phyloP scores from a whole-genome alignment of 148 eudicot species.

The Cornus suecica region DNA sequence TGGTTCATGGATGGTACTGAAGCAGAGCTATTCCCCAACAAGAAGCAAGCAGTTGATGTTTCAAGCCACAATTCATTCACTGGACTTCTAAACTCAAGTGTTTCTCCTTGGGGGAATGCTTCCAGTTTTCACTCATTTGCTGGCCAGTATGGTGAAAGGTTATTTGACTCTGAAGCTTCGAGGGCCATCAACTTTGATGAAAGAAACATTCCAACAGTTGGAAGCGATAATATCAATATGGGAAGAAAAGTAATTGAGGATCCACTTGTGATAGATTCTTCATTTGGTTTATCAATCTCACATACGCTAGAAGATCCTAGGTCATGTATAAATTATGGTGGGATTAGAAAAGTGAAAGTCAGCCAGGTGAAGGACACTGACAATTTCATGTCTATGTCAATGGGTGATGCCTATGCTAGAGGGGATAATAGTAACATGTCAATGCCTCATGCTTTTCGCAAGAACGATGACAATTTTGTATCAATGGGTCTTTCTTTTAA shows the following conservation, averaged over 20 bases:
- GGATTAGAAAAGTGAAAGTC: slow-evolving; percentile 66
- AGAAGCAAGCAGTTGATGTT: slow-evolving; percentile 68
- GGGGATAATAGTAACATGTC: slow-evolving; percentile 32
- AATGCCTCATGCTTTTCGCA: slow-evolving; percentile 28
- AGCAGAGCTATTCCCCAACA: slow-evolving; percentile 48
- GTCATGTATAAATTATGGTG: slow-evolving; percentile 42
- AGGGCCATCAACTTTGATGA: slow-evolving; percentile 40
- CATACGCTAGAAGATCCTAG: slow-evolving; percentile 44
- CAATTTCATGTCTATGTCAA: slow-evolving; percentile 40
- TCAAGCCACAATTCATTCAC: slow-evolving; percentile 40
- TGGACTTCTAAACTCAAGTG: slow-evolving; percentile 37
- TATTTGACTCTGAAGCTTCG: slow-evolving; percentile 33
- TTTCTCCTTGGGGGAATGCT: slow-evolving; percentile 45
- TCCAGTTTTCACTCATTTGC: slow-evolving; percentile 41
- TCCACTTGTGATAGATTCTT: slow-evolving; percentile 35
- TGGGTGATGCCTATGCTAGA: slow-evolving; percentile 29
- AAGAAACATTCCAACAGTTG: slow-evolving; percentile 35
- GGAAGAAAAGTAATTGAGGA: slow-evolving; percentile 40
- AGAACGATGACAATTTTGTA: slow-evolving; percentile 33
- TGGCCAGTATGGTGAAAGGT: slow-evolving; percentile 40
- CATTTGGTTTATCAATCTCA: slow-evolving; percentile 50
- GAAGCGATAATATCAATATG: slow-evolving; percentile 27
- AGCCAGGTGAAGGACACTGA: slow-evolving; percentile 59
- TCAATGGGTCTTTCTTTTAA: slow-evolving; percentile 47
- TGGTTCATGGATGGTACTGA: slow-evolving; percentile 66